These are phyloP conservation scores for Lanzia echinophila DNA, from an alignment of 2,329 filamentous ascomycete genomes.

Conservation along the genomic window DNA sequence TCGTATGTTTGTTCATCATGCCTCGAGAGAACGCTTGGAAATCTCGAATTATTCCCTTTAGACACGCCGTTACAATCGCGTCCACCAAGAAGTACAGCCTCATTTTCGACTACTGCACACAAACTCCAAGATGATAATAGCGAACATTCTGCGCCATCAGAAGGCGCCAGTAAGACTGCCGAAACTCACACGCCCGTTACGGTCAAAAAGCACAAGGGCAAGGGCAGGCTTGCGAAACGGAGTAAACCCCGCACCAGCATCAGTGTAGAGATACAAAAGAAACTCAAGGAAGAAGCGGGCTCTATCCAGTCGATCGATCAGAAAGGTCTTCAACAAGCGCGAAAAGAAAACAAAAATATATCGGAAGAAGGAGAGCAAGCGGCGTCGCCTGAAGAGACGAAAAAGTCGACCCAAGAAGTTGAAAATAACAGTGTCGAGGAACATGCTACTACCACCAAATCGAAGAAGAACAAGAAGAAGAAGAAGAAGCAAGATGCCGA, in stretches of 20 bases:
- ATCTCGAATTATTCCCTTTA: not conserved
- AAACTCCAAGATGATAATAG: not conserved
- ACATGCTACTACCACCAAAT: not conserved
- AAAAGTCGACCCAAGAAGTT: not conserved
- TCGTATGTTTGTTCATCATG: constrained; percentile 23
- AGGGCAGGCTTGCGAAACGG: not conserved
- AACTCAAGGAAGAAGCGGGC: too few species aligned
- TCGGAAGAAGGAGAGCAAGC: not conserved
- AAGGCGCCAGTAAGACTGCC: not conserved
- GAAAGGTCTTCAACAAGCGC: not conserved
- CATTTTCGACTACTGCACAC: constrained; percentile 11
- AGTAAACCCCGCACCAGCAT: too few species aligned
- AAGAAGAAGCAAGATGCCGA: not conserved
- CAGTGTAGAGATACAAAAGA: too few species aligned
- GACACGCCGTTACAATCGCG: constrained; percentile 2
- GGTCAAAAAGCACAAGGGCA: not conserved
- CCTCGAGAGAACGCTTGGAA: constrained; percentile 12
- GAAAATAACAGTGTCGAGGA: too few species aligned
- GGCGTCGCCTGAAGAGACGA: not conserved
- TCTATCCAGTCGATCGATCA: not conserved
- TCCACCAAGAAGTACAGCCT: not conserved
- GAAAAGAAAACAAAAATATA: not conserved
- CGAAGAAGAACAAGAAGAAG: not conserved
- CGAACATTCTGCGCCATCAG: not conserved
- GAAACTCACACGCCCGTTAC: not conserved